A percentile compares a stretch with the other conserved stretches of the same genome.
Conservation (phyloP, 768 basidiomycete genomes). For the Suillus placidus region DNA sequence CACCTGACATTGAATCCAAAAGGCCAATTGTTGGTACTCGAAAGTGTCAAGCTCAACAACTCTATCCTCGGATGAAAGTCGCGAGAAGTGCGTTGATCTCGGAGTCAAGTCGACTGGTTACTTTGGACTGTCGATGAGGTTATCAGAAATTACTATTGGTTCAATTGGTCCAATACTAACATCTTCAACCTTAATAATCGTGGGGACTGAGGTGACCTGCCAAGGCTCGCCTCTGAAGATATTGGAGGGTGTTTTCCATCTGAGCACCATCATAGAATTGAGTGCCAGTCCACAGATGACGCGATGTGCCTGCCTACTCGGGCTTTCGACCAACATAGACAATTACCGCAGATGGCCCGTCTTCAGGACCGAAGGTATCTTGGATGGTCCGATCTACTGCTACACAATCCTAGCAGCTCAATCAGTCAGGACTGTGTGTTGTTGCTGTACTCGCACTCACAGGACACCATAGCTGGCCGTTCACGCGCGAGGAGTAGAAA, state of each 20-base stretch:
- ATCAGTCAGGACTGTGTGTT: neutral
- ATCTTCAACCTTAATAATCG: constrained; percentile 61
- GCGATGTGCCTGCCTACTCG: constrained; percentile 48
- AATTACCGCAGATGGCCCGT: constrained; percentile 55
- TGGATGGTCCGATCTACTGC: constrained; percentile 59
- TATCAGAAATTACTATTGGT: neutral
- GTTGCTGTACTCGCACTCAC: constrained; percentile 40
- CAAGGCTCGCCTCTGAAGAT: constrained; percentile 65
- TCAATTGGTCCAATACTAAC: constrained; percentile 41
- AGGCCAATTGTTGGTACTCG: neutral
- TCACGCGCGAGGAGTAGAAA: constrained; percentile 71
- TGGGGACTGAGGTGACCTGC: constrained; percentile 62
- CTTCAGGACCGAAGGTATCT: constrained; percentile 48
- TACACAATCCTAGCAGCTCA: constrained; percentile 60
- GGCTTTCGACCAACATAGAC: constrained; percentile 69
- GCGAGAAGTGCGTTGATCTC: neutral
- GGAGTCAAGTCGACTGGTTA: constrained; percentile 4
- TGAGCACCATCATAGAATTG: constrained; percentile 29
- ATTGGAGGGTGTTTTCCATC: constrained; percentile 68
- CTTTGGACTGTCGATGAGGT: neutral
- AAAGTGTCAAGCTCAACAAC: neutral
- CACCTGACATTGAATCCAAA: neutral
- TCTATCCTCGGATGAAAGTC: constrained; percentile 3
- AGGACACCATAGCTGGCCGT: constrained; percentile 70
- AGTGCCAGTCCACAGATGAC: constrained; percentile 3